Conservation (phyloP, 1,284 basidiomycete genomes). For the Malassezia arunalokei region DNA sequence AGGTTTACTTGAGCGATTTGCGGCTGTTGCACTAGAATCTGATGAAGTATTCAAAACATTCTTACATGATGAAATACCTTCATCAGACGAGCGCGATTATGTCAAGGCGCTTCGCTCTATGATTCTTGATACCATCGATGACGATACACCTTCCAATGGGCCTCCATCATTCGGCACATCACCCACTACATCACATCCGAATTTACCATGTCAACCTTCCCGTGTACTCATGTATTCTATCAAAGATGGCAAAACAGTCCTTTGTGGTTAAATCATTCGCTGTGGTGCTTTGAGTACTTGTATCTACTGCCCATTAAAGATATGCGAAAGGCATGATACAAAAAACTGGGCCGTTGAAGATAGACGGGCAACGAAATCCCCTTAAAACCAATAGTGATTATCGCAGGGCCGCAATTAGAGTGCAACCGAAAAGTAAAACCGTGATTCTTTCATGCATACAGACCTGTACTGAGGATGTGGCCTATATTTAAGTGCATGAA, state of each 20-base stretch:
- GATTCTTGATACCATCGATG: not conserved
- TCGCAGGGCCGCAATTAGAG: no score
- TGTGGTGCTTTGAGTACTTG: not conserved
- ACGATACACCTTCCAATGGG: not conserved
- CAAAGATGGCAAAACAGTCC: slow-evolving; percentile 1
- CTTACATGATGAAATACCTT: slow-evolving; percentile 18
- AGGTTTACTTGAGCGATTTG: slow-evolving; percentile 20
- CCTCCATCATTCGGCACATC: not conserved
- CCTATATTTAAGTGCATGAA: no score
- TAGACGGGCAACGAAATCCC: no score
- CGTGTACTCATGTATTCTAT: slow-evolving; percentile 10
- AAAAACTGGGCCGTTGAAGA: no score
- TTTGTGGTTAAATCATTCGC: not conserved
- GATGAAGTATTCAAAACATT: slow-evolving; percentile 26
- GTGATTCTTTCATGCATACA: no score
- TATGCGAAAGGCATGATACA: no score
- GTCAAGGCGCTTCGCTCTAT: not conserved
- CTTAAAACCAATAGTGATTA: no score
- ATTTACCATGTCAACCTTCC: not conserved
- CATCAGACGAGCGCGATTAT: slow-evolving; percentile 36
- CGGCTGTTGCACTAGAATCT: slow-evolving; percentile 17
- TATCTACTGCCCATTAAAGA: no score
- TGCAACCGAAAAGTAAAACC: no score
- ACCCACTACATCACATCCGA: not conserved
- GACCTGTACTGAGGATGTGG: no score